phyloP scores from a whole-genome alignment of 2,329 filamentous ascomycete species.

The Davidsoniella australis region DNA sequence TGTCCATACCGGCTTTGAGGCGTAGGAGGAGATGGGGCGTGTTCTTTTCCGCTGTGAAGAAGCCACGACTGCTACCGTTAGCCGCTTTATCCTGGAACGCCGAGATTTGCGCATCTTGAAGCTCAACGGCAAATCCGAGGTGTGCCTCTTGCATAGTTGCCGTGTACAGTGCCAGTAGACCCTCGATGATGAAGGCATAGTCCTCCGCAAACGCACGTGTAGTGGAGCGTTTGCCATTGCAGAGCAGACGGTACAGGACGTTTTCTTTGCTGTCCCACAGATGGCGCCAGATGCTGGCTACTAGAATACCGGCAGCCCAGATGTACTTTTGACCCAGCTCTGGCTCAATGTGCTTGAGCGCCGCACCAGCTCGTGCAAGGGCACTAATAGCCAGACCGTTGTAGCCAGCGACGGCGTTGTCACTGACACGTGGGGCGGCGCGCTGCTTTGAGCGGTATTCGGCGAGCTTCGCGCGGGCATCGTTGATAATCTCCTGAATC shows the following conservation, averaged over 20 bases:
- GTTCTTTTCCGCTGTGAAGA: conserved; percentile 51
- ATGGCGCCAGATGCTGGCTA: conserved; percentile 51
- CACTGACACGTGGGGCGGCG: conserved; percentile 61
- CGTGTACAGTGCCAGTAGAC: conserved; percentile 70
- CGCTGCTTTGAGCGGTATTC: conserved; percentile 58
- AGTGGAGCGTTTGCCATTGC: conserved; percentile 37
- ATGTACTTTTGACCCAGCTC: conserved; percentile 44
- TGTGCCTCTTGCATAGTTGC: conserved; percentile 60
- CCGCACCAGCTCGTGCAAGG: conserved; percentile 56
- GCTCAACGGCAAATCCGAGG: conserved; percentile 61
- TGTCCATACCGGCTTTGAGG: conserved; percentile 91
- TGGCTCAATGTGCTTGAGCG: conserved; percentile 43
- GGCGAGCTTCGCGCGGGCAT: conserved; percentile 50
- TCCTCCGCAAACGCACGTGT: conserved; percentile 70
- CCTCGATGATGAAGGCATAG: conserved; percentile 76
- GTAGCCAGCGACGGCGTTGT: conserved; percentile 75
- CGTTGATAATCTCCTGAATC: conserved; percentile 47
- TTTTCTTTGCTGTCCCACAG: conserved; percentile 51
- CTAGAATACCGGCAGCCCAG: conserved; percentile 48
- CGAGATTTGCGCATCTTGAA: conserved; percentile 44
- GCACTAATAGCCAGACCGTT: conserved; percentile 79
- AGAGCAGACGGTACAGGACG: conserved; percentile 58
- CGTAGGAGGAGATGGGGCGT: conserved; percentile 61
- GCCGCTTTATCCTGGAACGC: conserved; percentile 53
- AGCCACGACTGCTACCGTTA: conserved; percentile 30